These are phyloP conservation scores for Aspergillus bombycis DNA, from an alignment of 2,329 filamentous ascomycete species.

Conservation along the genomic window DNA sequence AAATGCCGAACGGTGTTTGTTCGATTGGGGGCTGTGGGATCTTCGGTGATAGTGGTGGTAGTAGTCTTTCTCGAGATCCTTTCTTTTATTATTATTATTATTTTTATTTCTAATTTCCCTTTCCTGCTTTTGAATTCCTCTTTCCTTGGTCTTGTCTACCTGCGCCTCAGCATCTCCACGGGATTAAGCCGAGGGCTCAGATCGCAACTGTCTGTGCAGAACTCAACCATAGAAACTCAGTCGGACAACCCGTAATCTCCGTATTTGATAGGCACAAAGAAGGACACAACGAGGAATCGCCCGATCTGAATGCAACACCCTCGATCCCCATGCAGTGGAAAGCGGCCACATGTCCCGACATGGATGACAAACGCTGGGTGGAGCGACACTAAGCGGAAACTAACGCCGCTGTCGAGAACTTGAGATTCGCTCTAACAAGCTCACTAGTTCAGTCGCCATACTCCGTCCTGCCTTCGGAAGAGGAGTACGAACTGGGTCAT, in stretches of 20 bases:
- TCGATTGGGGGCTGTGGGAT: not conserved
- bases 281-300: constrained; percentile 14
- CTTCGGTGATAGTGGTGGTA: constrained; percentile 3
- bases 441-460: not conserved
- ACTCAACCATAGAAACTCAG: not conserved
- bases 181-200: constrained; percentile 18
- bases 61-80: not conserved
- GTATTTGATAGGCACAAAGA: not conserved
- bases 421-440: constrained; percentile 6
- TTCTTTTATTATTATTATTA: constrained; percentile 1
- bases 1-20: constrained; percentile 9
- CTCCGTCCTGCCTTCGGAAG: not conserved
- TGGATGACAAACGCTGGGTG: constrained; percentile 7
- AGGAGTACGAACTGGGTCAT: constrained; percentile 1
- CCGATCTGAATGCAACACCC: constrained; percentile 21
- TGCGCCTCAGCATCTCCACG: not conserved
- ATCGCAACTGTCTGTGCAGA: constrained; percentile 12
- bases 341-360: constrained; percentile 31
- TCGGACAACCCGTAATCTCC: not conserved
- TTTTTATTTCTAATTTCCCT: not conserved
- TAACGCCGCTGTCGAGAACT: constrained; percentile 7
- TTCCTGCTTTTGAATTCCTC: not conserved
- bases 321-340: constrained; percentile 27
- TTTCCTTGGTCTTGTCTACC: constrained; percentile 1
- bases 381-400: constrained; percentile 7